Evolutionary conservation across 768 basidiomycete species (phyloP), one percentile per base, ranked within the genome.

Genomic region (Tephrocybe sp.): DNA sequence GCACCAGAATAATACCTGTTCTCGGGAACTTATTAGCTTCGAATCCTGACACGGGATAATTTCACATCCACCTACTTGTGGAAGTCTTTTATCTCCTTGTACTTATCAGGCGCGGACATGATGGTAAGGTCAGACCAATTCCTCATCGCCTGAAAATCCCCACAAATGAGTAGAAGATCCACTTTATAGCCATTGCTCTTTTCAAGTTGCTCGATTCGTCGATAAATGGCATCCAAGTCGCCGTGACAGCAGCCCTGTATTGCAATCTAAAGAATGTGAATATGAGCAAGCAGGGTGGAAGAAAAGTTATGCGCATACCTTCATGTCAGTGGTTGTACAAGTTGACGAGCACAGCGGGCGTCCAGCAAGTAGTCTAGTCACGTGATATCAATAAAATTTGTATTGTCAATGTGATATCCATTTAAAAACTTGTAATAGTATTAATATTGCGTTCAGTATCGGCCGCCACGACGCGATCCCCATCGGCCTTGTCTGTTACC

Each of bases 231-330:
- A 65, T 91, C 88, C n/a, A 97, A 80, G 54, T 86, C 80, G 27
- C 97, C 97, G 64, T 99, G 97, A 58, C 91, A 94, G 73, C 97
- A 98, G 2, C 94, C 94, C 72, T 97, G 84, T 22, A 97, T 75
- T 6, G 94, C 94, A 56, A 97, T 76, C 85, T 93, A 53, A 48
- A 36, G 27, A 29, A 5, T 29, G 27, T 29, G 6, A 29, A 29
- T 29, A 11, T 11, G 27, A 5, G 5, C 6, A 5, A 5, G 27
- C 11, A 5, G 5, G 27, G 11, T 29, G 27, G 27, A 29, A 29
- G 11, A 29, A 29, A 11, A 11, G 11, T 11, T 29, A 29, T 29
- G n/a, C n/a, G n/a, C n/a, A n/a, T n/a, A 29, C 27, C 27, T 29
- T 29, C 27, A 29, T 29, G 27, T n/a, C n/a, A n/a, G n/a, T n/a